Base-by-base conservation (phyloP, 768 basidiomycete species). In the Mycena alexandri region DNA sequence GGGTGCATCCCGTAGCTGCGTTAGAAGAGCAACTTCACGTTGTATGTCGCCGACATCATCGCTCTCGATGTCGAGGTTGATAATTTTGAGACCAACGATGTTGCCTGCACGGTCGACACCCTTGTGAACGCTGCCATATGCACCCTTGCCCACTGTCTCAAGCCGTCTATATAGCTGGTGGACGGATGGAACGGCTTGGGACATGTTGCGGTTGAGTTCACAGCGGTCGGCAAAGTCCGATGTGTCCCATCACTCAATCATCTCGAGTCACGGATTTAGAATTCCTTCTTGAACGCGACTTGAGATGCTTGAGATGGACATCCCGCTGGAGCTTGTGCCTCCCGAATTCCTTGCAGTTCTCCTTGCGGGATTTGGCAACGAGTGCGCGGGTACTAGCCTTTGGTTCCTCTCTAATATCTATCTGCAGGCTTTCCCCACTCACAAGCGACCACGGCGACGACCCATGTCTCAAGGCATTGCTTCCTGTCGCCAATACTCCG, bases 41-140 rank as follows among this genome's bases (percentile, higher is more conserved):
- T 98, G 97, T 59, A 99, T 98, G 79, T 96, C 97, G 54, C 84
- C 93, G 19, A 98, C 95, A 76, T 99, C 98, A 78, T 99, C 97
- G 78, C 96, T 97, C 61, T 92, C 89, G 25, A 92, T 96, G 80
- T 99, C 98, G 71, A 99, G 91, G 80, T 99, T 94, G 83, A 99
- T 98, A 79, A 99, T 96, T 82, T 99, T 99, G 82, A 99, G 90
- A 19, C 96, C 98, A 38, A 99, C 94, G 61, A 96, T 85, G 62
- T 93, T 93, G 21, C 94, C 94, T 0, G 94, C 91, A 0, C 90
- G 85, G 72, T 99, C 92, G 61, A 90, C 83, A 16, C 95, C 97
- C 76, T 92, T 94, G 83, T 96, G 94, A 16, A 99, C 97, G 11
- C 95, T 94, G 50, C 98, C 97, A 79, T 96, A 98, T 1, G 95